These are phyloP conservation scores for Lactarius akahatsu DNA, from an alignment of 768 basidiomycete species.

Conservation along the genomic window DNA sequence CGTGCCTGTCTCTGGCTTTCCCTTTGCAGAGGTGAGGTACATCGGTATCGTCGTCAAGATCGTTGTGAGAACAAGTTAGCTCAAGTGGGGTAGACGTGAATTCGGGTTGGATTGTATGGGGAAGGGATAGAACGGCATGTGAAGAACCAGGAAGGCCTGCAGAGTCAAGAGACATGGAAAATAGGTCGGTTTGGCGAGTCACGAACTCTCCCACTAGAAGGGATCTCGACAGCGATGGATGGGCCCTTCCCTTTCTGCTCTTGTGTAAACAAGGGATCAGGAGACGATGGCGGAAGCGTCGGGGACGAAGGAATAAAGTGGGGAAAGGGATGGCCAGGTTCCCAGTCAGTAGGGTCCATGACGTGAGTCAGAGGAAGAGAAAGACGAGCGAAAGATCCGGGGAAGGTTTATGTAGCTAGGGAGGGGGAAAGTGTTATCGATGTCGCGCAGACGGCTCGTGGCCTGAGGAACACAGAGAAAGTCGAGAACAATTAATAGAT, in stretches of 20 bases:
- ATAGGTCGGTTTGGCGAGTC: constrained; percentile 32
- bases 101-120: constrained; percentile 15
- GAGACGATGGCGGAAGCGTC: constrained; percentile 6
- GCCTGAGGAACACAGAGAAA: constrained; percentile 29
- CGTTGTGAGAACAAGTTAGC: constrained; percentile 7
- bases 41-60: constrained; percentile 23
- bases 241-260: constrained; percentile 55
- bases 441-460: constrained; percentile 43
- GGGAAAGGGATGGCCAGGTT: constrained; percentile 9
- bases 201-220: constrained; percentile 35
- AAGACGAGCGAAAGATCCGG: constrained; percentile 11
- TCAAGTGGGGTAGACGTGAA: constrained; percentile 10
- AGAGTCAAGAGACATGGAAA: constrained; percentile 31
- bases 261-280: background rate
- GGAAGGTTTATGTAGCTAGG: constrained; percentile 46
- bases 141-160: constrained; percentile 29
- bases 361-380: constrained; percentile 9
- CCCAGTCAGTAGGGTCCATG: constrained; percentile 13
- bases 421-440: constrained; percentile 56
- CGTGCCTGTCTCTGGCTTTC: constrained; percentile 55
- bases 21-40: constrained; percentile 43
- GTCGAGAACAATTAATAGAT: constrained; percentile 16
- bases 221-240: constrained; percentile 54
- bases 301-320: constrained; percentile 5
- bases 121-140: constrained; percentile 30